These are phyloP conservation scores for Gossypium mustelinum DNA, from an alignment of 345 rosid species.

Conservation along the genomic window DNA sequence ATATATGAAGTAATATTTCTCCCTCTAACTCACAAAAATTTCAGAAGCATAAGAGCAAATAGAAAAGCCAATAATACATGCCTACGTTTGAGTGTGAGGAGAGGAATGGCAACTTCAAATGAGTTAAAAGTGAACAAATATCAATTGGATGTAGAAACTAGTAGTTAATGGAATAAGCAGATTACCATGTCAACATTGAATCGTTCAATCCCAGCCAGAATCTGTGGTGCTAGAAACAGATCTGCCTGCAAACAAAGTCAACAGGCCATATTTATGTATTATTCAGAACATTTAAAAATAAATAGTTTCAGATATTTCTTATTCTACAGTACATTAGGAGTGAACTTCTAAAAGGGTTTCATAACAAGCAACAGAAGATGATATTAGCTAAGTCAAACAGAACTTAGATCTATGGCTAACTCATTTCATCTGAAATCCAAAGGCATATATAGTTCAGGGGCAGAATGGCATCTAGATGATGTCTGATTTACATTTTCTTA, in stretches of 20 bases:
- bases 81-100: too few relatives aligned
- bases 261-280: not conserved
- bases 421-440: not conserved
- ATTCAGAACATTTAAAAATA: not conserved
- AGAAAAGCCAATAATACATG: too few relatives aligned
- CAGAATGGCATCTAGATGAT: not conserved
- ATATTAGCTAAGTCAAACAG: constrained; percentile 1
- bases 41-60: too few relatives aligned
- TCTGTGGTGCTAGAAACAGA: constrained; percentile 70
- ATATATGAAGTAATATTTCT: too few relatives aligned
- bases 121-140: too few relatives aligned
- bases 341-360: not conserved
- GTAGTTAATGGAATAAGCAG: too few relatives aligned
- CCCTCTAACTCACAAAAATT: too few relatives aligned
- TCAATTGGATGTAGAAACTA: too few relatives aligned
- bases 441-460: not conserved
- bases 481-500: not conserved
- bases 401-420: not conserved
- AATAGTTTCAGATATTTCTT: not conserved
- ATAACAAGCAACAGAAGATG: not conserved
- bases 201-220: constrained; percentile 35
- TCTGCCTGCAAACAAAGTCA: constrained; percentile 57
- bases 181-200: too few relatives aligned
- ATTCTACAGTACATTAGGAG: not conserved
- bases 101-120: too few relatives aligned